A percentile compares a stretch with the other conserved stretches of the same genome.
phyloP scores from a whole-genome alignment of 2,329 filamentous ascomycete species.

The Bipolaris cookei region DNA sequence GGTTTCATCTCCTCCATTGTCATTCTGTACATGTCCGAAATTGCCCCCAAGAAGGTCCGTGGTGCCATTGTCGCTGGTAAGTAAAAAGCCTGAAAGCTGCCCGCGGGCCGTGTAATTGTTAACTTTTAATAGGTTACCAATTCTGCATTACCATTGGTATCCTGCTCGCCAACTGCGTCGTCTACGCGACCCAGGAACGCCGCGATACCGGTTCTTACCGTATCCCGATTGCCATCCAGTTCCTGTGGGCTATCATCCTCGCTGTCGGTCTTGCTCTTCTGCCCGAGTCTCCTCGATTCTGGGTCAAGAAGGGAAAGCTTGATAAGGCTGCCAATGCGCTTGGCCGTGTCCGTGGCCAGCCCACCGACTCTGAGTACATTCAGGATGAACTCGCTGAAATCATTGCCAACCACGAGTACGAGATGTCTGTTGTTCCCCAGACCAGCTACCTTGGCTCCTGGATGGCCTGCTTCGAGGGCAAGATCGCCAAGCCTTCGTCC shows the following conservation, averaged over 20 bases:
- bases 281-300: constrained; percentile 87
- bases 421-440: constrained; percentile 62
- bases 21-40: constrained; percentile 82
- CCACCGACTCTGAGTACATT: constrained; percentile 75
- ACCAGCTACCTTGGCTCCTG: constrained; percentile 60
- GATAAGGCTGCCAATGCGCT: constrained; percentile 70
- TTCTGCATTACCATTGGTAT: constrained; percentile 85
- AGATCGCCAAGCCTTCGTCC: constrained; percentile 57
- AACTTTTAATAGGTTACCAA: constrained; percentile 62
- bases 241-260: constrained; percentile 81
- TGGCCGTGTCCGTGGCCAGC: constrained; percentile 75
- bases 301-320: constrained; percentile 77
- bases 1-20: constrained; percentile 71
- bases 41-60: constrained; percentile 71
- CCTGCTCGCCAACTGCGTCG: constrained; percentile 75
- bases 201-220: constrained; percentile 71
- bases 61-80: constrained; percentile 71
- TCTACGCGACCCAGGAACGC: constrained; percentile 73
- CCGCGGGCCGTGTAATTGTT: background rate
- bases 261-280: constrained; percentile 74
- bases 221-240: constrained; percentile 82
- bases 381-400: constrained; percentile 84
- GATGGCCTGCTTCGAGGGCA: constrained; percentile 67
- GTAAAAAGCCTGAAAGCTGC: background rate
- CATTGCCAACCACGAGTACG: constrained; percentile 90